Conservation (phyloP, 208 protist species). For the Trypanosoma cruzi region DNA sequence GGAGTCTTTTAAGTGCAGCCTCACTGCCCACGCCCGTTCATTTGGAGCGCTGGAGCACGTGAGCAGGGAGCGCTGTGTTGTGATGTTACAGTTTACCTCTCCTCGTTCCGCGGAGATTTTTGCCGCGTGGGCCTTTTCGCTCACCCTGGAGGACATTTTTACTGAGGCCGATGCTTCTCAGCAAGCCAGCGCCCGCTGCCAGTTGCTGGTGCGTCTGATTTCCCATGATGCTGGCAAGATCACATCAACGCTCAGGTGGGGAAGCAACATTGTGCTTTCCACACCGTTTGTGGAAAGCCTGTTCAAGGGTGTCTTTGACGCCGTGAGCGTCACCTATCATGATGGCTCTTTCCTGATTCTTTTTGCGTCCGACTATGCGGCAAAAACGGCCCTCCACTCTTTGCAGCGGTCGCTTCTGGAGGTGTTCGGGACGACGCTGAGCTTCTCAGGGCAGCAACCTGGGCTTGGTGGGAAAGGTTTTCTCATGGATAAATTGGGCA, state of each 20-base stretch:
- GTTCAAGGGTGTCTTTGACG: conserved; percentile 67
- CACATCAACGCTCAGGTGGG: conserved; percentile 44
- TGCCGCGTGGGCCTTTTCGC: conserved; percentile 30
- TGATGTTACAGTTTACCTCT: conserved; percentile 65
- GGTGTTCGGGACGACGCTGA: conserved; percentile 51
- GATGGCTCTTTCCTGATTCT: conserved; percentile 42
- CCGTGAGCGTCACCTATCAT: conserved; percentile 39
- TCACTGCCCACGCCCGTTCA: conserved; percentile 33
- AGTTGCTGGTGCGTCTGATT: conserved; percentile 30
- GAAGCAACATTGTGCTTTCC: conserved; percentile 56
- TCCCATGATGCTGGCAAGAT: conserved; percentile 34
- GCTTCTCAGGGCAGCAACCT: conserved; percentile 16
- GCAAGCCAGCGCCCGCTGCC: not conserved
- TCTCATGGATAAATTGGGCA: not conserved
- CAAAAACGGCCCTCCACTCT: conserved; percentile 54
- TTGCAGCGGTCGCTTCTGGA: conserved; percentile 62
- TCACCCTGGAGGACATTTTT: conserved; percentile 22
- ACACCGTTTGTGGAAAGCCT: conserved; percentile 63
- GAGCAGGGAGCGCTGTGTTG: conserved; percentile 33
- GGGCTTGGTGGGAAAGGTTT: not conserved
- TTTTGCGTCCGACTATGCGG: conserved; percentile 41
- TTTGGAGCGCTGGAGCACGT: conserved; percentile 65
- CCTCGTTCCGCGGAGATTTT: conserved; percentile 48
- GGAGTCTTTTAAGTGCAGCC: conserved; percentile 15
- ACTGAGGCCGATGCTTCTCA: not conserved